Evolutionary conservation across 148 eudicot species (phyloP).

Genomic region (Pharnaceum exiguum): DNA sequence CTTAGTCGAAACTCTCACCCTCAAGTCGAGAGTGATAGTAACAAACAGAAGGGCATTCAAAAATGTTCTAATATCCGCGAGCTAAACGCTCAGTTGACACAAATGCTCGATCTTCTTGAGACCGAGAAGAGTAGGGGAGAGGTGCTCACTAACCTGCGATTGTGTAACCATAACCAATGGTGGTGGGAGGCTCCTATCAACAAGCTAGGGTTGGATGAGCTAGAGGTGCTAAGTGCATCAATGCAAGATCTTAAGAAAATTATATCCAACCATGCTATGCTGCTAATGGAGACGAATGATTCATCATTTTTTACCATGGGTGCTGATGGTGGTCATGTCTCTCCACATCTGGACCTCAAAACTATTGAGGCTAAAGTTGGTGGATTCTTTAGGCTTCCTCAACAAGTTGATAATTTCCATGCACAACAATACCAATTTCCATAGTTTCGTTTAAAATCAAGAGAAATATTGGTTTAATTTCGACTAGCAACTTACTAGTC

Average conservation of each 20-base stretch:
- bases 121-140: constrained; percentile 33
- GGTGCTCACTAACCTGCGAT: constrained; percentile 25
- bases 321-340: background rate
- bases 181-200: constrained; percentile 62
- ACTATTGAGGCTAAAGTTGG: constrained; percentile 19
- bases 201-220: constrained; percentile 38
- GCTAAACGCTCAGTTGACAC: constrained; percentile 40
- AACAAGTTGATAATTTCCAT: constrained; percentile 16
- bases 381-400: constrained; percentile 23
- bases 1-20: constrained; percentile 22
- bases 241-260: constrained; percentile 51
- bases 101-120: constrained; percentile 33
- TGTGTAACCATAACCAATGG: constrained; percentile 15
- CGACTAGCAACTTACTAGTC: constrained; percentile 33
- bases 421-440: constrained; percentile 7
- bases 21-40: too few species aligned
- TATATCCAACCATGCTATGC: constrained; percentile 20
- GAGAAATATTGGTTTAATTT: background rate
- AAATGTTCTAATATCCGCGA: constrained; percentile 18
- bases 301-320: constrained; percentile 15
- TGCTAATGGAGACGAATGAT: constrained; percentile 15
- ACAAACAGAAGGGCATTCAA: too few species aligned
- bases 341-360: constrained; percentile 24
- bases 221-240: constrained; percentile 37
- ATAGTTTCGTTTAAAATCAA: constrained; percentile 13